Base-by-base conservation (phyloP, 306 rosid genomes). In the Cucurbita argyrosperma region DNA sequence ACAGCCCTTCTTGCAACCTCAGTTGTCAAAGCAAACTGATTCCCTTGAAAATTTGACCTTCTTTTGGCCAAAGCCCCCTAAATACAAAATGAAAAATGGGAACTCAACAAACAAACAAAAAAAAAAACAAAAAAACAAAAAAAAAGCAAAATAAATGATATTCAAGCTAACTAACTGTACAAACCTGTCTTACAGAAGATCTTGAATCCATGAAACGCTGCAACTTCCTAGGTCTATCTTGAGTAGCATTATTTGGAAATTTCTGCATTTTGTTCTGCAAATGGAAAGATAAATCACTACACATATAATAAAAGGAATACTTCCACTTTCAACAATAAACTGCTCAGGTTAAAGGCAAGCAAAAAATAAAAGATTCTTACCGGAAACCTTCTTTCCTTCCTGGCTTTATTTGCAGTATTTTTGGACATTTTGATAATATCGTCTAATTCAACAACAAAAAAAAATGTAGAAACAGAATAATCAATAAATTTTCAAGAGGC, bases 401-500 rank as follows among this genome's bases (percentile, higher is more conserved):
- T 77, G 35, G 74, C 13, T 72, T 80, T 85, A 4, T 76, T 68
- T 40, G 66, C 65, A 30, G 80, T 52, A 67, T 40, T 86, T 71
- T 91, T 95, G 5, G 95, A 76, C 96, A 95, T 84, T 73, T 90
- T 88, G 77, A 95, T 95, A 15, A 95, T 95, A 50, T 88, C 97
- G 59, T 95, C 99, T 90, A 73, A 68, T 56, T 26, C 6, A 60
- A 58, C 35, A 30, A 30, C 35, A 23, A 79, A 53, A 49, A 49
- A 35, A 15, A 7, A 40, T 11, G 23, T 4, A 13, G 5, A 18
- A 35, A 35, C 3, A 6, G 8, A 63, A 75, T 11, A 3, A 63
- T 23, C 26, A 37, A n/a, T 51, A 19, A 76, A 35, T 11, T 18
- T 6, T 16, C n/a, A 14, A 2, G 7, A 39, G 11, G 38, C 51